phyloP scores from a whole-genome alignment of 2,329 filamentous ascomycete genomes.

The Penicillium sp. region DNA sequence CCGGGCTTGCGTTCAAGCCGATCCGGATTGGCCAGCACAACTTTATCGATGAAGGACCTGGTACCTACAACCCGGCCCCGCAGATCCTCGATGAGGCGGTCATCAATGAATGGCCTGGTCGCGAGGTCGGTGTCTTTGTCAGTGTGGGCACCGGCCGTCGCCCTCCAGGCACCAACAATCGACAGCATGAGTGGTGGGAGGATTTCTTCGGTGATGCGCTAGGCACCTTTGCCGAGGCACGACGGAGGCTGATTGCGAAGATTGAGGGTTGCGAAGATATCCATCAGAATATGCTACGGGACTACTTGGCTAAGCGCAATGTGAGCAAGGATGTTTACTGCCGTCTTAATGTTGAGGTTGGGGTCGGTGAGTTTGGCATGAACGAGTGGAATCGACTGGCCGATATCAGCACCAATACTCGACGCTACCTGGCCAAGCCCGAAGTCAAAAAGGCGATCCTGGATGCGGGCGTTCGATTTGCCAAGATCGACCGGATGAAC shows the following conservation, averaged over 20 bases:
- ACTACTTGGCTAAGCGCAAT: slow-evolving; percentile 68
- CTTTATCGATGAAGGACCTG: slow-evolving; percentile 87
- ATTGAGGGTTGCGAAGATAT: slow-evolving; percentile 93
- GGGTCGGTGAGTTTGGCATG: slow-evolving; percentile 96
- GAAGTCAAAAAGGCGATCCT: slow-evolving; percentile 72
- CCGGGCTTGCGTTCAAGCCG: slow-evolving; percentile 89
- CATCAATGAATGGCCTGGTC: slow-evolving; percentile 88
- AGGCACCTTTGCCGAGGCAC: slow-evolving; percentile 85
- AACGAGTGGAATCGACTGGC: slow-evolving; percentile 95
- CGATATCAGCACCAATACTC: slow-evolving; percentile 88
- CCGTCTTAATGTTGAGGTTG: slow-evolving; percentile 92
- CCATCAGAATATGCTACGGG: slow-evolving; percentile 76
- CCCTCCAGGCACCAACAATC: slow-evolving; percentile 62
- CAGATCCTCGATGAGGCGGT: slow-evolving; percentile 83
- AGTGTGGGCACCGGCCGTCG: slow-evolving; percentile 92
- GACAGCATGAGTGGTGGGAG: slow-evolving; percentile 80
- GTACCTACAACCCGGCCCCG: slow-evolving; percentile 86
- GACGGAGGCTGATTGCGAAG: slow-evolving; percentile 75
- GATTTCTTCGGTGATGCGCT: slow-evolving; percentile 66
- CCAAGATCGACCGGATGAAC: slow-evolving; percentile 74
- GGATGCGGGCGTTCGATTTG: slow-evolving; percentile 70
- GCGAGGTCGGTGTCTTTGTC: slow-evolving; percentile 86
- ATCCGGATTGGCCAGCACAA: slow-evolving; percentile 88
- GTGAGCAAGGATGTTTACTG: slow-evolving; percentile 90
- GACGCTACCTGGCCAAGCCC: slow-evolving; percentile 68